phyloP scores from a whole-genome alignment of 2,329 filamentous ascomycete species.

The Fusarium multiceps region DNA sequence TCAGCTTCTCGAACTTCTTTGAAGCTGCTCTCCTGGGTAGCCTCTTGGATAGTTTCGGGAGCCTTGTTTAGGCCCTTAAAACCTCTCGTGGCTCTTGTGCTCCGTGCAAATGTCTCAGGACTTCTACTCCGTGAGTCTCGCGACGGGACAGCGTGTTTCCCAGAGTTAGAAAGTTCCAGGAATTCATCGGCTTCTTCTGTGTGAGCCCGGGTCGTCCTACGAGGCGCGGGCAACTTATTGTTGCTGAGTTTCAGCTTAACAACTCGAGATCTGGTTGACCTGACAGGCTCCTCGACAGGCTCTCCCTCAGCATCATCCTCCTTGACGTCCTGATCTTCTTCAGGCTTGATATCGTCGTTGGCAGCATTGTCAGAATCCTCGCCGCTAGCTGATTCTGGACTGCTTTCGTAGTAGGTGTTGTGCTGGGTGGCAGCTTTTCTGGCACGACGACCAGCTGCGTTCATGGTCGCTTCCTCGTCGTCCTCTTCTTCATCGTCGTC shows the following conservation, averaged over 20 bases:
- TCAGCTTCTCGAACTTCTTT: constrained; percentile 52
- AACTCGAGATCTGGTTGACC: constrained; percentile 51
- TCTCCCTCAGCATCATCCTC: constrained; percentile 43
- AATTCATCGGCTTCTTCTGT: constrained; percentile 67
- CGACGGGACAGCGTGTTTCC: constrained; percentile 64
- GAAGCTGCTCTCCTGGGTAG: constrained; percentile 63
- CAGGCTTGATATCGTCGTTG: constrained; percentile 43
- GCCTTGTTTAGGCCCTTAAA: constrained; percentile 63
- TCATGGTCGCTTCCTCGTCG: constrained; percentile 56
- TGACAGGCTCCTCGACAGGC: constrained; percentile 32
- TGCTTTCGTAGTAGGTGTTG: constrained; percentile 61
- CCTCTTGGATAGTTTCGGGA: constrained; percentile 63
- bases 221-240: constrained; percentile 51
- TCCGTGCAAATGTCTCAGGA: constrained; percentile 62
- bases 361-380: constrained; percentile 46
- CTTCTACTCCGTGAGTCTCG: constrained; percentile 65
- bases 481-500: constrained; percentile 60
- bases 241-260: constrained; percentile 60
- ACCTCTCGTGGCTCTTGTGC: constrained; percentile 60
- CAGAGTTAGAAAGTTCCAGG: constrained; percentile 69
- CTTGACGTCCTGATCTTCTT: constrained; percentile 46
- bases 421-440: constrained; percentile 60
- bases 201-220: constrained; percentile 63
- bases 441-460: constrained; percentile 61
- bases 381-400: constrained; percentile 41